Conservation (phyloP, 495 filamentous ascomycete species). For the Aspergillus ostianus region DNA sequence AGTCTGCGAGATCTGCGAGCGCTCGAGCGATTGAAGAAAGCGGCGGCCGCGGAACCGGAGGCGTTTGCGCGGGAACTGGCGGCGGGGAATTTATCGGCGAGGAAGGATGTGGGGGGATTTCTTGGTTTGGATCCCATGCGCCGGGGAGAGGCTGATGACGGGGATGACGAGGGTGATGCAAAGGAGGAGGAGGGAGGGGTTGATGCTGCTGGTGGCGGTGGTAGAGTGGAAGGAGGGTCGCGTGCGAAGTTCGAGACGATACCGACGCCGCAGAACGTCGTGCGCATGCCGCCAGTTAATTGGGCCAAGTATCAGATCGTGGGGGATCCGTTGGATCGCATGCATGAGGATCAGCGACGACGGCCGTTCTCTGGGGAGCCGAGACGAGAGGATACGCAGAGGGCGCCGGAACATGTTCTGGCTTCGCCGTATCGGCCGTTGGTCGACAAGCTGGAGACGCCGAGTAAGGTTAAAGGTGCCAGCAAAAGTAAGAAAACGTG, state of each 20-base stretch:
- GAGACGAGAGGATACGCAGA: conserved; percentile 36
- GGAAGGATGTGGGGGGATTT: conserved; percentile 34
- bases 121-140: conserved; percentile 35
- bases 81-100: conserved; percentile 50
- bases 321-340: conserved; percentile 73
- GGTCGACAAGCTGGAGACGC: conserved; percentile 61
- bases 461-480: conserved; percentile 29
- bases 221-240: neutral
- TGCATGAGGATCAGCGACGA: conserved; percentile 73
- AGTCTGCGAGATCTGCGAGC: conserved; percentile 66
- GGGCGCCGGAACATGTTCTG: conserved; percentile 55
- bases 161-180: conserved; percentile 34
- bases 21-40: conserved; percentile 60
- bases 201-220: conserved; percentile 9
- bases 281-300: conserved; percentile 82
- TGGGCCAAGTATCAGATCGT: conserved; percentile 88
- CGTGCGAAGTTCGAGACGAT: conserved; percentile 50
- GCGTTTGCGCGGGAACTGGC: conserved; percentile 63
- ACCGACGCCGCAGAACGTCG: conserved; percentile 76
- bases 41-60: conserved; percentile 65
- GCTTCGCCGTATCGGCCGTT: conserved; percentile 75
- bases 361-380: conserved; percentile 62
- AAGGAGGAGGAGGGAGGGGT: conserved; percentile 23
- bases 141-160: conserved; percentile 38
- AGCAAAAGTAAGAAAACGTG: conserved; percentile 38